Evolutionary conservation across 495 filamentous ascomycete species (phyloP).

Genomic region (Amniculicola lignicola): DNA sequence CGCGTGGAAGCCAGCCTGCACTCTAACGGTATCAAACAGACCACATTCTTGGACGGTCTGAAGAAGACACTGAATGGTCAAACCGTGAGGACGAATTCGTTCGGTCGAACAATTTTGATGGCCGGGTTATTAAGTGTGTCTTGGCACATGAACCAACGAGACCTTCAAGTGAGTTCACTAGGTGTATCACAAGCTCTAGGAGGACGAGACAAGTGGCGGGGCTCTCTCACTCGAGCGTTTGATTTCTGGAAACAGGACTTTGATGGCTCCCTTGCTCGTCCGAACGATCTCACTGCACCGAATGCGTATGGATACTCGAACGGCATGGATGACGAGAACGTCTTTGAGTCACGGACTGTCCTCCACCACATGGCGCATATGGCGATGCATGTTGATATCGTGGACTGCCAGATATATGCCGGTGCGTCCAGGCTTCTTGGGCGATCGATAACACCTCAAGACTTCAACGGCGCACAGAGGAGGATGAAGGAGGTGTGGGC

Average conservation of each 20-base stretch:
- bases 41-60: slow-evolving; percentile 85
- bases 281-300: slow-evolving; percentile 42
- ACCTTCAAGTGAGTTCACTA: slow-evolving; percentile 88
- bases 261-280: slow-evolving; percentile 70
- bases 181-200: slow-evolving; percentile 75
- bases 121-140: slow-evolving; percentile 87
- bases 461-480: slow-evolving; percentile 74
- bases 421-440: slow-evolving; percentile 80
- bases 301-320: slow-evolving; percentile 32
- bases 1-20: slow-evolving; percentile 79
- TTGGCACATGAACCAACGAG: slow-evolving; percentile 97
- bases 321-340: slow-evolving; percentile 64
- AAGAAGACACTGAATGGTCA: slow-evolving; percentile 87
- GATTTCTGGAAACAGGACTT: slow-evolving; percentile 95
- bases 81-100: slow-evolving; percentile 85
- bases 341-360: slow-evolving; percentile 82
- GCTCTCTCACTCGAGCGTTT: slow-evolving; percentile 80
- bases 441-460: slow-evolving; percentile 75
- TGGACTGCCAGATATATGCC: slow-evolving; percentile 96
- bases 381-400: slow-evolving; percentile 96
- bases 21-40: slow-evolving; percentile 79
- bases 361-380: slow-evolving; percentile 94
- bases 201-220: slow-evolving; percentile 89
- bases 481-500: slow-evolving; percentile 91
- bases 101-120: slow-evolving; percentile 95